These are phyloP conservation scores for Golubevia pallescens DNA, from an alignment of 1,284 basidiomycete species.

Conservation along the genomic window DNA sequence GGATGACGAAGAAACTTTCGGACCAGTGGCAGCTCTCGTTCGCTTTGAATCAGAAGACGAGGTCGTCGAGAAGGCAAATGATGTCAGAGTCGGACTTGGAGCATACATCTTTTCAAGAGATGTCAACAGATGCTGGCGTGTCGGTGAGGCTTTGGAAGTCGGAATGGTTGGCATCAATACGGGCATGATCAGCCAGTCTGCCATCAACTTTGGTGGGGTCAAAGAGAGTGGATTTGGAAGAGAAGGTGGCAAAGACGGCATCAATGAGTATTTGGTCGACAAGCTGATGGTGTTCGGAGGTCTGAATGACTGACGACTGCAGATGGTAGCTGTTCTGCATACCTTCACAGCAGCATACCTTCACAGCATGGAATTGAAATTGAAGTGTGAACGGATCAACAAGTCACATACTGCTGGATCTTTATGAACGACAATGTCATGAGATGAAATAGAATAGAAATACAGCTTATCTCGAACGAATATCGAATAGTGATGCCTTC, in stretches of 20 bases:
- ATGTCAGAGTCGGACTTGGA: constrained; percentile 83
- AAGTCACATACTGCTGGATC: too few relatives aligned
- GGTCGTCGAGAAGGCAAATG: constrained; percentile 84
- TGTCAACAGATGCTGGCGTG: constrained; percentile 87
- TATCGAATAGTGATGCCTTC: too few relatives aligned
- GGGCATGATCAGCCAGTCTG: constrained; percentile 78
- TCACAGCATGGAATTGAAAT: too few relatives aligned
- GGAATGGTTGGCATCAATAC: constrained; percentile 83
- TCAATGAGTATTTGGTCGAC: constrained; percentile 83
- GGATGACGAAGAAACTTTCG: constrained; percentile 62
- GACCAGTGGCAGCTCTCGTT: constrained; percentile 67
- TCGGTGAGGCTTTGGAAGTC: constrained; percentile 95
- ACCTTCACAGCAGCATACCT: too few relatives aligned
- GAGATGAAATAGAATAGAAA: too few relatives aligned
- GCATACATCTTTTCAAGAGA: constrained; percentile 83
- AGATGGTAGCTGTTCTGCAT: too few relatives aligned
- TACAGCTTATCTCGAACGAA: too few relatives aligned
- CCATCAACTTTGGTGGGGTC: constrained; percentile 90
- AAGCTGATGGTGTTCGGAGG: too few relatives aligned
- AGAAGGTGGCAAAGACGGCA: constrained; percentile 77
- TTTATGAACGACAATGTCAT: too few relatives aligned
- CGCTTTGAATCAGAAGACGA: constrained; percentile 93
- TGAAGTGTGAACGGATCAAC: too few relatives aligned
- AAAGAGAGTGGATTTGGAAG: constrained; percentile 83
- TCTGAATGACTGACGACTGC: too few relatives aligned